phyloP scores from a whole-genome alignment of 257 asterid species.

The Primulina huaijiensis region DNA sequence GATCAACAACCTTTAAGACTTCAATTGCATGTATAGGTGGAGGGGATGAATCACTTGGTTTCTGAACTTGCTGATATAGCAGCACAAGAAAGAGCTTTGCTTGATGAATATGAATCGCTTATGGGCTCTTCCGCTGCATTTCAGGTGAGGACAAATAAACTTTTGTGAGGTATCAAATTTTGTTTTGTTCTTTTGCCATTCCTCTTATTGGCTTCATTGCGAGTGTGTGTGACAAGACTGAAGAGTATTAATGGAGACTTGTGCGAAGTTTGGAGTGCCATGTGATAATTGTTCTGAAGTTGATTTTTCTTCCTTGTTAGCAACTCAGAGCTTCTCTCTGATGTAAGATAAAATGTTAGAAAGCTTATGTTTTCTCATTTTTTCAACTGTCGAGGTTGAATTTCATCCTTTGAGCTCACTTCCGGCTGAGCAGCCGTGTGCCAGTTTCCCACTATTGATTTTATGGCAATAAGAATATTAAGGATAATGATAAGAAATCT shows the following conservation, averaged over 20 bases:
- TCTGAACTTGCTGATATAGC: conserved; percentile 50
- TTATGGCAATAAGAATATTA: neutral
- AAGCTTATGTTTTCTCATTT: neutral
- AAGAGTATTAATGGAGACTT: neutral
- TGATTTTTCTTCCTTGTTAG: neutral
- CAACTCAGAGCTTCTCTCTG: neutral
- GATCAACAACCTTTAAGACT: conserved; percentile 2
- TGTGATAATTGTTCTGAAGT: neutral
- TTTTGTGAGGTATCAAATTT: neutral
- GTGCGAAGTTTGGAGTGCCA: neutral
- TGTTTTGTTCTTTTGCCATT: neutral
- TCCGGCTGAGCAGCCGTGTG: neutral
- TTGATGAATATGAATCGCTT: conserved; percentile 48
- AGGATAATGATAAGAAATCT: neutral
- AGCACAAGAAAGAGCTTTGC: conserved; percentile 48
- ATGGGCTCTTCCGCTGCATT: conserved; percentile 41
- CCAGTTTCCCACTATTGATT: neutral
- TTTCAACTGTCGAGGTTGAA: neutral
- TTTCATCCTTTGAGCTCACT: neutral
- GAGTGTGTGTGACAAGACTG: neutral
- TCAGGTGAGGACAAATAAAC: conserved; percentile 40
- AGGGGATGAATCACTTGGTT: conserved; percentile 41
- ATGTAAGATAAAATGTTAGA: neutral
- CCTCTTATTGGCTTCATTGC: neutral
- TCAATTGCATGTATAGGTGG: conserved; percentile 38